A percentile compares a stretch with the other conserved stretches of the same genome.
These are phyloP conservation scores for Posidonia australis DNA, from an alignment of 106 monocot species.

Conservation along the genomic window DNA sequence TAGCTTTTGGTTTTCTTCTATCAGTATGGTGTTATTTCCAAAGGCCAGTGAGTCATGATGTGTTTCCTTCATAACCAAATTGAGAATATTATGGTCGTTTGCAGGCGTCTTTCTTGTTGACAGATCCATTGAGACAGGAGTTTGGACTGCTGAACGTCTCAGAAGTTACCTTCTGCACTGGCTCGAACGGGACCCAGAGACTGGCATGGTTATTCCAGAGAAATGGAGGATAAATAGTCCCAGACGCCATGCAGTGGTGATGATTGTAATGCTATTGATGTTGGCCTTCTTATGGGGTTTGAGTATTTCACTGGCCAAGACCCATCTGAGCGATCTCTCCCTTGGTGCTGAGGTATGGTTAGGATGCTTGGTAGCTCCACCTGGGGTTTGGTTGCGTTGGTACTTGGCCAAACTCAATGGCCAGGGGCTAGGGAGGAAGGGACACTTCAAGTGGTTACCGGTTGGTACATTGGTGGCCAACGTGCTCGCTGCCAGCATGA, in stretches of 20 bases:
- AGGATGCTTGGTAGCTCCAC: conserved; percentile 57
- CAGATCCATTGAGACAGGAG: conserved; percentile 46
- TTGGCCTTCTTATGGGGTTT: conserved; percentile 32
- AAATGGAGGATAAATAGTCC: conserved; percentile 32
- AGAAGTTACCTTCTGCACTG: conserved; percentile 15
- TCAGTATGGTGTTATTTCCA: too few species aligned
- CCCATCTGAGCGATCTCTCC: conserved; percentile 15
- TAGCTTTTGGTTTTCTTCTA: too few species aligned
- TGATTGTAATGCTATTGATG: conserved; percentile 26
- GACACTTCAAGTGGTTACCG: conserved; percentile 58
- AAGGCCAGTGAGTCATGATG: too few species aligned
- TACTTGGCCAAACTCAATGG: conserved; percentile 80
- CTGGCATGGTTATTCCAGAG: conserved; percentile 4
- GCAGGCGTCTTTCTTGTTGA: conserved; percentile 70
- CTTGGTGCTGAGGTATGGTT: conserved; percentile 58
- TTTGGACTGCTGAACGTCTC: conserved; percentile 42
- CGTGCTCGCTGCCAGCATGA: conserved; percentile 60
- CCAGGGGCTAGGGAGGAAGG: conserved; percentile 51
- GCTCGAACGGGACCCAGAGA: conserved; percentile 8
- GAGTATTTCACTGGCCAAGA: conserved; percentile 31
- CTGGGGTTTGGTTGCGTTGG: conserved; percentile 87
- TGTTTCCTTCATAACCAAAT: neutral
- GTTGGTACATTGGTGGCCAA: conserved; percentile 75
- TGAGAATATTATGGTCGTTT: neutral
- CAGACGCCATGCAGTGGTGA: conserved; percentile 17